phyloP scores from a whole-genome alignment of 495 filamentous ascomycete genomes.

The Tetracladium marchalianum region DNA sequence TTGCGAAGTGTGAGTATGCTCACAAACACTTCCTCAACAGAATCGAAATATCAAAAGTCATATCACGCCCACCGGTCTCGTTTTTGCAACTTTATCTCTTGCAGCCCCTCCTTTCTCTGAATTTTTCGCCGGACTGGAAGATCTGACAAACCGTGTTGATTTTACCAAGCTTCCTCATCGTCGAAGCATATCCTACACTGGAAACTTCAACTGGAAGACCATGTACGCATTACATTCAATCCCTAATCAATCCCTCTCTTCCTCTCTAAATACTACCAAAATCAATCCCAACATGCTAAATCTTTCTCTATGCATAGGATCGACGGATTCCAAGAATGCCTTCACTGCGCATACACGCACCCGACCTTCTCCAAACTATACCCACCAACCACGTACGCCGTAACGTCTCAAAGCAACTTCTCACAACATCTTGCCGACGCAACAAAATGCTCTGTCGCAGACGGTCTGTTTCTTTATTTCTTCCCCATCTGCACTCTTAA shows the following conservation, averaged over 20 bases:
- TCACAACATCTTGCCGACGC: slow-evolving; percentile 49
- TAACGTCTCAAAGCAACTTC: slow-evolving; percentile 48
- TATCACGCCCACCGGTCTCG: slow-evolving; percentile 42
- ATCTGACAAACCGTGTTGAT: slow-evolving; percentile 39
- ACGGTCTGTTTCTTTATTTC: slow-evolving; percentile 44
- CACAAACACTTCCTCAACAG: not conserved
- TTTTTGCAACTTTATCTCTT: slow-evolving; percentile 43
- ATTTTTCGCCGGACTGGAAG: slow-evolving; percentile 45
- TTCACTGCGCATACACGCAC: slow-evolving; percentile 56
- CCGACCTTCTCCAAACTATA: slow-evolving; percentile 50
- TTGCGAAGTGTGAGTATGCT: not conserved
- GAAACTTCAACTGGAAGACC: slow-evolving; percentile 55
- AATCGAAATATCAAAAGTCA: slow-evolving; percentile 21
- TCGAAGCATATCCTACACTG: slow-evolving; percentile 46
- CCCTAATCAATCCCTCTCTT: not conserved
- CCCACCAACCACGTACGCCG: slow-evolving; percentile 47
- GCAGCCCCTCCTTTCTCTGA: slow-evolving; percentile 43
- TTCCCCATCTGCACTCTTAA: slow-evolving; percentile 52
- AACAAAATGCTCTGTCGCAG: slow-evolving; percentile 24
- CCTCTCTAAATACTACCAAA: too few species aligned
- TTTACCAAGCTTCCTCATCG: slow-evolving; percentile 47
- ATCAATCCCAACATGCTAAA: not conserved
- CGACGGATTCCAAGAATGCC: slow-evolving; percentile 53
- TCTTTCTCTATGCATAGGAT: slow-evolving; percentile 28
- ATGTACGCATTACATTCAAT: slow-evolving; percentile 29